Evolutionary conservation across 2,329 filamentous ascomycete species (phyloP).

Genomic region (Orbilia quercus): DNA sequence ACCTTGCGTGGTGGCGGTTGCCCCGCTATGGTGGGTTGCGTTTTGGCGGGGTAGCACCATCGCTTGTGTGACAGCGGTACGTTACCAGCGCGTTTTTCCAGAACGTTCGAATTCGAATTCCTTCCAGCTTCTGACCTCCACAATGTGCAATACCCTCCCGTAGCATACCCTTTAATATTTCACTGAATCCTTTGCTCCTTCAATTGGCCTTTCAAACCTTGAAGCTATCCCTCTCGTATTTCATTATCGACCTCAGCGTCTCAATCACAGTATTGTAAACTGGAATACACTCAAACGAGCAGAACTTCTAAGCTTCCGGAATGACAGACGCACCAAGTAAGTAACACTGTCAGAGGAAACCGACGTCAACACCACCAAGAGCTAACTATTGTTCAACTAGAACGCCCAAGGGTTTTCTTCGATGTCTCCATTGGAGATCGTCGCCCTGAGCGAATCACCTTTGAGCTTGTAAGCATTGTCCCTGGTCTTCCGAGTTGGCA

Average conservation of each 20-base stretch:
- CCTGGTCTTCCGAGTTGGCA: slow-evolving; percentile 31
- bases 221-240: background rate
- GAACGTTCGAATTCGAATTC: slow-evolving; percentile 52
- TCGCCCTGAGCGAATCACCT: slow-evolving; percentile 79
- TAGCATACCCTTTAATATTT: background rate
- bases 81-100: slow-evolving; percentile 39
- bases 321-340: slow-evolving; percentile 48
- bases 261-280: background rate
- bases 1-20: background rate
- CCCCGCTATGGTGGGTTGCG: slow-evolving; percentile 46
- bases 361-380: background rate
- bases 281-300: too few relatives aligned
- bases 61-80: slow-evolving; percentile 49
- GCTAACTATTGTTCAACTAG: slow-evolving; percentile 41
- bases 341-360: background rate
- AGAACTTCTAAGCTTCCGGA: background rate
- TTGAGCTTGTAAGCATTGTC: slow-evolving; percentile 76
- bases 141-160: slow-evolving; percentile 2
- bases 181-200: background rate
- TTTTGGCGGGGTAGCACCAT: slow-evolving; percentile 50
- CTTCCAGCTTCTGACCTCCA: slow-evolving; percentile 8
- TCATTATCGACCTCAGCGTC: too few relatives aligned
- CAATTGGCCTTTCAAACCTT: background rate
- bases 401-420: slow-evolving; percentile 79
- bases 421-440: slow-evolving; percentile 84